Evolutionary conservation across 2,329 filamentous ascomycete genomes (phyloP).

Genomic region (Ustulina deusta): DNA sequence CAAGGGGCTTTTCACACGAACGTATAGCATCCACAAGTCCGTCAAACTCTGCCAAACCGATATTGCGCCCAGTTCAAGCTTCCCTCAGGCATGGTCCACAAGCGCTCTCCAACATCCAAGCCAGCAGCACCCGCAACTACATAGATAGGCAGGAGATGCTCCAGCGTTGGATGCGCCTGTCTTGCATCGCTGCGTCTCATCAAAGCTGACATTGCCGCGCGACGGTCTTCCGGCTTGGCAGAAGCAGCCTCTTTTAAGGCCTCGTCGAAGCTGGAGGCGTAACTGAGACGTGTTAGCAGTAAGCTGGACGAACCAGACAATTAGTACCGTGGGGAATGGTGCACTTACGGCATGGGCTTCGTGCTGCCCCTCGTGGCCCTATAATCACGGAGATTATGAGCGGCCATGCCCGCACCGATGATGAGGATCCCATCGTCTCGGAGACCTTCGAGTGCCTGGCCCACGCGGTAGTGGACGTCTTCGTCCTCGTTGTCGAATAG

Average conservation of each 20-base stretch:
- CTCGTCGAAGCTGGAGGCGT: not conserved
- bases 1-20: too few relatives aligned
- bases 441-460: conserved; percentile 63
- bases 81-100: not conserved
- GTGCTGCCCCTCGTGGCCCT: conserved; percentile 34
- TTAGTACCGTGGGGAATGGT: not conserved
- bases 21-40: too few relatives aligned
- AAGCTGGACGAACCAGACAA: not conserved
- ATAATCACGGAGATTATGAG: conserved; percentile 59
- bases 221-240: not conserved
- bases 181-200: not conserved
- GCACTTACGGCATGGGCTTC: conserved; percentile 34
- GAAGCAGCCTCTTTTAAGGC: not conserved
- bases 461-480: conserved; percentile 65
- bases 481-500: conserved; percentile 66
- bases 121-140: not conserved
- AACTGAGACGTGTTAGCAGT: not conserved
- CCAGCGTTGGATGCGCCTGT: not conserved
- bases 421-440: conserved; percentile 68
- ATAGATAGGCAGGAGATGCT: not conserved
- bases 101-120: not conserved
- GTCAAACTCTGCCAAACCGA: not conserved
- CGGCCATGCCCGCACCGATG: conserved; percentile 70
- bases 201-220: not conserved
- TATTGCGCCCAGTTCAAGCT: not conserved